Base-by-base conservation (phyloP, 1,284 basidiomycete species). In the Austroboletus olivaceoglutinosus region DNA sequence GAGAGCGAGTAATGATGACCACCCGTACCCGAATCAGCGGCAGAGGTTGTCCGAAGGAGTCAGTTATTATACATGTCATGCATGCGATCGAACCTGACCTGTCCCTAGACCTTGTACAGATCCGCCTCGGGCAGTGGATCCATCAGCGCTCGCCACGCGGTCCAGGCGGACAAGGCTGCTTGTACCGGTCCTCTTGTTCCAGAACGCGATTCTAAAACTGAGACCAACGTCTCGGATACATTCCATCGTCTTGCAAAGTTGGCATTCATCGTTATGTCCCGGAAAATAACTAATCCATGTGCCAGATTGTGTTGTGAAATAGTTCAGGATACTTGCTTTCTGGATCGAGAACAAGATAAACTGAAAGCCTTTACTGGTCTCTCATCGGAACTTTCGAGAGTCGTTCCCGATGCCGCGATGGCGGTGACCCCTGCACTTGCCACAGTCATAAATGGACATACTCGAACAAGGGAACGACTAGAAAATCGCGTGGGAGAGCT, bases 341-440 rank as follows among this genome's bases (percentile, higher is more conserved):
- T 74, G 34, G 71, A 73, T 33, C 69, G 64, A 48, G 76, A 77
- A 53, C 75, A 73, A 50, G 68, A 69, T 40, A 70, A 63, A 47
- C 33, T 70, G 25, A 68, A 74, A 51, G 73, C 73, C 5, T 80
- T 76, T 52, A 76, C 70, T 5, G 71, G 75, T 37, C 69, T 82
- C 41, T 77, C 76, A 11, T 63, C 71, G 18, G 71, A 76, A 13
- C 67, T 82, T 25, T 71, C 75, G 16, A 73, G 70, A 50, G 70
- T 76, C 19, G 75, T 77, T 21, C 59, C 69, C 7, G 64, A 70
- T 4, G 71, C 72, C 18, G 70, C 74, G 19, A 63, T 65, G 47
- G 65, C 72, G 11, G 69, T 81, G 25, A 69, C 70, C 4, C 73
- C 77, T 19, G 65, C 75, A 30, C 69, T 81, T 16, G 72, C 76